Evolutionary conservation across 352 stramenopile genomes (phyloP), one percentile per base, ranked within the genome.

Genomic region (Thalassiosira oceanica): DNA sequence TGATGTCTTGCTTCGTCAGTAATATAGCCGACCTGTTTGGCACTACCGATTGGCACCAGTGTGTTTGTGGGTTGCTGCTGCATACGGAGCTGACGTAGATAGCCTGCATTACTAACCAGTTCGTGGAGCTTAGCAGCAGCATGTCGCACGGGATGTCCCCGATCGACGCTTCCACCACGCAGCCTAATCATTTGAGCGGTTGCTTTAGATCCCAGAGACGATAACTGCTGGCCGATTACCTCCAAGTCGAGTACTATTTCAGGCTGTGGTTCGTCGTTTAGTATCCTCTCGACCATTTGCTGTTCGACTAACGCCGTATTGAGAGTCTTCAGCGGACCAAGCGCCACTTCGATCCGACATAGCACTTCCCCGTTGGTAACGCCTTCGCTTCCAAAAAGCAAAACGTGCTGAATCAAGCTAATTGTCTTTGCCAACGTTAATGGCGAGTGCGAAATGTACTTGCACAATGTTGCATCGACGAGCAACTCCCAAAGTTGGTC

Each of bases 11-110:
- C 69, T 18, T 70, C 61, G 28, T 79, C 69, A n/a, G 55, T 74
- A 5, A 74, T 74, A 24, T 61, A 79, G 4, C 61, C 69, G 8
- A 68, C 69, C 45, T 79, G 46, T 5, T 74, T 69, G 1, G 46
- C 18, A 51, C 23, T 66, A 0, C 69, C 69, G 24, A 79, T 66
- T 11, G 69, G 69, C 26, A 79, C 69, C 29, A 79, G 41, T 27
- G 65, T 64, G n/a, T 6, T 57, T 18, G n/a, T 39, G 0, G 2
- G n/a, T 15, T 27, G 21, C 27, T 69, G 50, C 27, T 74, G 29
- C 35, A 61, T 62, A 44, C 67, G 24, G 13, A 74, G 3, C 26
- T 53, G 51, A 10, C 35, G 29, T n/a, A 78, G 46, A 24, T 53
- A 49, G 18, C 58, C 33, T 5, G 26, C 33, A 39, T 48, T 51